Conservation (phyloP, 2,329 filamentous ascomycete genomes). For the Geosmithia flava region DNA sequence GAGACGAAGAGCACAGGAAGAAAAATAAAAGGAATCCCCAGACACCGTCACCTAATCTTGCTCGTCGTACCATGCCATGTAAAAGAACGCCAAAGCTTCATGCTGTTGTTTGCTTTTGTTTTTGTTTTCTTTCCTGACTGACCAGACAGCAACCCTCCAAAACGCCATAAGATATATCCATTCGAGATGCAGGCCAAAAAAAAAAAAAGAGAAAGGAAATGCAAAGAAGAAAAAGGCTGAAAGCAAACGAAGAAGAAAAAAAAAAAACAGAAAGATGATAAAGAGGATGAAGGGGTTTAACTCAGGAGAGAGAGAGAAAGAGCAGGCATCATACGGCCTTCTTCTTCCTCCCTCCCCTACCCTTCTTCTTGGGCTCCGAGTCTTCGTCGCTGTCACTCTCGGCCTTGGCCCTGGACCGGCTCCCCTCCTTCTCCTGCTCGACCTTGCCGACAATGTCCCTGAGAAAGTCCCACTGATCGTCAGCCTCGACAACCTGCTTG, state of each 20-base stretch:
- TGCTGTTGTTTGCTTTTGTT: not conserved
- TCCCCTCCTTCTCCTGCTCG: conserved; percentile 42
- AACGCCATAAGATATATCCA: not conserved
- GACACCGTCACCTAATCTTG: not conserved
- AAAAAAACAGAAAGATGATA: not conserved
- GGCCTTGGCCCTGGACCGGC: conserved; percentile 21
- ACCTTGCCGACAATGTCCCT: conserved; percentile 83
- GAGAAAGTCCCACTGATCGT: conserved; percentile 91
- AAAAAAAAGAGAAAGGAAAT: not conserved
- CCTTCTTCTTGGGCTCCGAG: conserved; percentile 37
- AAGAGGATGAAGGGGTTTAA: not conserved
- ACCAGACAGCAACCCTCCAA: not conserved
- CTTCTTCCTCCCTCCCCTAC: conserved; percentile 34
- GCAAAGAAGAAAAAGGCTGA: not conserved
- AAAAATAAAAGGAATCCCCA: not conserved
- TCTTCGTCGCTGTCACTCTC: conserved; percentile 42
- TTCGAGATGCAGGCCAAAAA: not conserved
- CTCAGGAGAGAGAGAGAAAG: not conserved
- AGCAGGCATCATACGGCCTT: conserved; percentile 6
- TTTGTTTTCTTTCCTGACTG: not conserved
- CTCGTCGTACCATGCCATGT: not conserved
- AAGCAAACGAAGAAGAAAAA: not conserved
- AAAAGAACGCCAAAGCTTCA: not conserved
- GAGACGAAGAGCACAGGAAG: not conserved
- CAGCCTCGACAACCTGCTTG: conserved; percentile 77